A percentile compares a stretch with the other conserved stretches of the same genome.
These are phyloP conservation scores for Pleurotus tuber-regium DNA, from an alignment of 768 basidiomycete species.

Conservation along the genomic window DNA sequence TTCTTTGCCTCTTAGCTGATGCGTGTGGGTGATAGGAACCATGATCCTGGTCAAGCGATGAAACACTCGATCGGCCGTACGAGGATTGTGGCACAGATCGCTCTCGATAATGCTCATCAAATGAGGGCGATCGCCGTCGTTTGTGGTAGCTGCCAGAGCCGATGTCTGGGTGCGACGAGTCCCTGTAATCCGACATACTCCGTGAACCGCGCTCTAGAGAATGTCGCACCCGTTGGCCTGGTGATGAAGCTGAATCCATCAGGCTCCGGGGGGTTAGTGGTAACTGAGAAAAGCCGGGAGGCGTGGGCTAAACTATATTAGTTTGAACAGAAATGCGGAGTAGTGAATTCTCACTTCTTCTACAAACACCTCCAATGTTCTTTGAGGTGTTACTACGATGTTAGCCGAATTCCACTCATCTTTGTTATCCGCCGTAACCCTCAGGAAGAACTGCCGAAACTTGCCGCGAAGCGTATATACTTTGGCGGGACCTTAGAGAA, in stretches of 20 bases:
- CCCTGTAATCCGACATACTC: background rate
- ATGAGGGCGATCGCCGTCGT: background rate
- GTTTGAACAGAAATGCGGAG: background rate
- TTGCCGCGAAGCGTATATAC: constrained; percentile 65
- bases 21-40: background rate
- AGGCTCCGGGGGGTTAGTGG: background rate
- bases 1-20: constrained; percentile 7
- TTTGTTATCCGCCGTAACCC: constrained; percentile 50
- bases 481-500: constrained; percentile 56
- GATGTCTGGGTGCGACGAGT: background rate
- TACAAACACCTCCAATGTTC: constrained; percentile 56
- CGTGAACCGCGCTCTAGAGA: background rate
- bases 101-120: constrained; percentile 4
- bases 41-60: background rate
- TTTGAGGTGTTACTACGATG: constrained; percentile 49
- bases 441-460: constrained; percentile 68
- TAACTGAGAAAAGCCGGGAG: background rate
- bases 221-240: background rate
- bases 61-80: background rate
- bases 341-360: constrained; percentile 47
- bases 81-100: constrained; percentile 2
- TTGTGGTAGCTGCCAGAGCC: background rate
- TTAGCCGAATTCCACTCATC: constrained; percentile 55
- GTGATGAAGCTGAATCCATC: background rate
- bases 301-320: constrained; percentile 3